Evolutionary conservation across 2,329 filamentous ascomycete genomes (phyloP), one percentile per base, ranked within the genome.

Genomic region (Aspergillus felis): DNA sequence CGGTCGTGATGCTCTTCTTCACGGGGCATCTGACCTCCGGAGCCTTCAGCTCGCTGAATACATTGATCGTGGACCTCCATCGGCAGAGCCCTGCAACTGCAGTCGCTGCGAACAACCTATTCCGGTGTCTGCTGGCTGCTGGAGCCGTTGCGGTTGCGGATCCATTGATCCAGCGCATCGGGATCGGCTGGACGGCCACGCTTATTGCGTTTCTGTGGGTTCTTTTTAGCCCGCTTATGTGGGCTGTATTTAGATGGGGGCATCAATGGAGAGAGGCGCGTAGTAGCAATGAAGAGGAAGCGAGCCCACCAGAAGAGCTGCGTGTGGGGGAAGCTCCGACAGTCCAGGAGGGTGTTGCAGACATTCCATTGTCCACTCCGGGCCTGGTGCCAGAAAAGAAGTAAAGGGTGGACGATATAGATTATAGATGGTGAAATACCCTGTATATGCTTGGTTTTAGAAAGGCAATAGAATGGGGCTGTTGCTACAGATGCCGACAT

Each of bases 51-150:
- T 68, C 71, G 8, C 63, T 77, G 8, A 79, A 73, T 46, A 78
- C 79, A 0, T 62, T 84, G 50, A 68, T 80, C 27, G 68, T 79
- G 0, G 78, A 79, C 61, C 67, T 76, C 12, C 59, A 70, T 50
- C 48, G 59, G 4, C 46, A 61, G 14, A 62, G 61, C 50, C 53
- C 64, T 4, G 66, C 66, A 1, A 65, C 66, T 1, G 62, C 65
- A 2, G 57, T 58, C 0, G 66, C 66, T 7, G 65, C 65, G 0
- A 66, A 62, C 44, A 68, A 68, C 38, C 52, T 67, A 2, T 57
- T 63, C 27, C 60, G 66, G 2, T 68, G 65, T 27, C 44, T 65
- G 49, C 29, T 70, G 56, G 67, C 60, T 1, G 67, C 68, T 4
- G 68, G 63, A 1, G 58, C 64, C 3, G 63, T 64, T 9, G 67